phyloP scores from a whole-genome alignment of 495 filamentous ascomycete species.

The Penicillium canariense region DNA sequence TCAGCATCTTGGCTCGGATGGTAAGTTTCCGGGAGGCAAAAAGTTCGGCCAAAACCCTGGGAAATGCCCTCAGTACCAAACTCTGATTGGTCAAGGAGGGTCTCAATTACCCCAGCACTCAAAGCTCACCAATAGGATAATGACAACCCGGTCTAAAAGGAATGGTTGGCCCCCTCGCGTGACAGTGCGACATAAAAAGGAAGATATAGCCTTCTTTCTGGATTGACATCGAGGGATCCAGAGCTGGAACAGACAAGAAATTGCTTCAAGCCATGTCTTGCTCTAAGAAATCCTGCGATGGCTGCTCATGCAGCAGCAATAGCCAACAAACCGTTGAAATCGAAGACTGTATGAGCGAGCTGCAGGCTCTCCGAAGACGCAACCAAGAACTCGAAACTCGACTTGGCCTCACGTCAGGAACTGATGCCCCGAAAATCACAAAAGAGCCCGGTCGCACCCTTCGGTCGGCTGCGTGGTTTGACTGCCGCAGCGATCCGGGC shows the following conservation, averaged over 20 bases:
- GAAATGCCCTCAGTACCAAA: neutral
- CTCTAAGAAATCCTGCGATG: slow-evolving; percentile 35
- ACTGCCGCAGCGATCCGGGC: slow-evolving; percentile 42
- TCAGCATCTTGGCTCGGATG: neutral
- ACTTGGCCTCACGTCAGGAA: slow-evolving; percentile 10
- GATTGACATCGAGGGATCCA: neutral
- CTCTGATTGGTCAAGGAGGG: neutral
- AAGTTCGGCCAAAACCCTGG: slow-evolving; percentile 7
- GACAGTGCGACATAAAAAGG: slow-evolving; percentile 1
- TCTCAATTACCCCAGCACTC: neutral
- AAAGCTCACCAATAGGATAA: slow-evolving; percentile 3
- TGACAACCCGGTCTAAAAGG: neutral
- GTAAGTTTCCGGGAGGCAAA: slow-evolving; percentile 10
- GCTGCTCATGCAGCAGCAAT: slow-evolving; percentile 36
- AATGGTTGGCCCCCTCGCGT: slow-evolving; percentile 3
- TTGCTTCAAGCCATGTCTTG: slow-evolving; percentile 28
- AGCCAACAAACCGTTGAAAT: slow-evolving; percentile 19
- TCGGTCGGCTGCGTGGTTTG: slow-evolving; percentile 50
- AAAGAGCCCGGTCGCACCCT: slow-evolving; percentile 32
- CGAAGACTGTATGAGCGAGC: slow-evolving; percentile 27
- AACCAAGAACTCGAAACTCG: slow-evolving; percentile 29
- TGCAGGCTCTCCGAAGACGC: slow-evolving; percentile 22
- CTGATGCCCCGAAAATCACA: slow-evolving; percentile 7
- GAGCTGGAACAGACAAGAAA: neutral
- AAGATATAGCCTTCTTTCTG: neutral